Evolutionary conservation across 2,329 filamentous ascomycete genomes (phyloP).

Genomic region (Colletotrichum liaoningense): DNA sequence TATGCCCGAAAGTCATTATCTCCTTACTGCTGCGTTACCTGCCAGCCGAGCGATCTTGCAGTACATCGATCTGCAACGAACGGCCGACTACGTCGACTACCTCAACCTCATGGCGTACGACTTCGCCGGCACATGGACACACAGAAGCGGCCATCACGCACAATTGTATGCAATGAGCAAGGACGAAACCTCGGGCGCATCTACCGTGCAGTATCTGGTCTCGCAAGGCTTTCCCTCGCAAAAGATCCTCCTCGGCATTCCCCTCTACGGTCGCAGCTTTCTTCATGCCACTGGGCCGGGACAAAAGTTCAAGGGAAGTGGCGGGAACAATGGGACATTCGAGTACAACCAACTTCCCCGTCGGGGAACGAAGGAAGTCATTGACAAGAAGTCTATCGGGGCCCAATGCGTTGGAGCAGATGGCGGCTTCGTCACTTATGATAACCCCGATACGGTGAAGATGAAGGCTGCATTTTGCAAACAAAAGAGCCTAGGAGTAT

Average conservation of each 20-base stretch:
- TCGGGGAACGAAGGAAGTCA: constrained; percentile 69
- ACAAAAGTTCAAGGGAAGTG: constrained; percentile 65
- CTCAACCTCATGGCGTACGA: constrained; percentile 87
- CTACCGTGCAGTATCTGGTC: constrained; percentile 74
- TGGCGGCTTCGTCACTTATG: constrained; percentile 83
- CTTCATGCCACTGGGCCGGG: constrained; percentile 73
- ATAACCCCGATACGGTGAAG: constrained; percentile 80
- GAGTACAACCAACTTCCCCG: constrained; percentile 79
- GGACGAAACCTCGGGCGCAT: constrained; percentile 73
- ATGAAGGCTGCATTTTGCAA: constrained; percentile 81
- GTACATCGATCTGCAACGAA: constrained; percentile 73
- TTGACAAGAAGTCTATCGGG: constrained; percentile 75
- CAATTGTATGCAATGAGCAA: constrained; percentile 75
- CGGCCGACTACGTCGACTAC: constrained; percentile 76
- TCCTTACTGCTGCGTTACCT: constrained; percentile 79
- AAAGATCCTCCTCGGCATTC: constrained; percentile 82
- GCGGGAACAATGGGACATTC: constrained; percentile 76
- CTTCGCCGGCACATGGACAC: constrained; percentile 78
- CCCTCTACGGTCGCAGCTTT: constrained; percentile 81
- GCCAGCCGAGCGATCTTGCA: constrained; percentile 74
- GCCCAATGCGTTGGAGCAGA: constrained; percentile 80
- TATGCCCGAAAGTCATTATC: constrained; percentile 75
- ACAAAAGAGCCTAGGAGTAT: constrained; percentile 74
- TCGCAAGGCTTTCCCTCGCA: constrained; percentile 73
- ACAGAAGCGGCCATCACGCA: constrained; percentile 77